Percentiles rank a stretch among this genome's conserved stretches.
Conservation (phyloP, 768 basidiomycete species). For the Pholiota molesta region DNA sequence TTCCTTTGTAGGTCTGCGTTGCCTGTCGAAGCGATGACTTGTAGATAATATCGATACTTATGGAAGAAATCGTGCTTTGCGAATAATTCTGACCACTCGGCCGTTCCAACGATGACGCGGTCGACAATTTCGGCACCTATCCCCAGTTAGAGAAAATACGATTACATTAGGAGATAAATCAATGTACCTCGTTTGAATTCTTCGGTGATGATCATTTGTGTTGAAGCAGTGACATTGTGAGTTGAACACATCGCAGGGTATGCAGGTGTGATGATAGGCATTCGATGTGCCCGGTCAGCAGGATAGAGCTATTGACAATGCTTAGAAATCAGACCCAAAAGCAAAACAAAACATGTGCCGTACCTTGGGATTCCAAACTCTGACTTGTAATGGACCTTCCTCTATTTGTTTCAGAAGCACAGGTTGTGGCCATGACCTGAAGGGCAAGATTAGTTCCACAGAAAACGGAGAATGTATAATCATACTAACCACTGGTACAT, state of each 20-base stretch:
- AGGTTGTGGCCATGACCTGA: conserved; percentile 97
- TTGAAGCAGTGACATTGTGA: conserved; percentile 95
- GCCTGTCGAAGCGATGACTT: conserved; percentile 91
- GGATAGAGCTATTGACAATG: conserved; percentile 73
- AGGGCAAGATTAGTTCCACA: neutral
- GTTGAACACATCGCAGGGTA: conserved; percentile 99
- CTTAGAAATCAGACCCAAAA: conserved; percentile 1
- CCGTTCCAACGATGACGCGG: conserved; percentile 82
- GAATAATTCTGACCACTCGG: conserved; percentile 93
- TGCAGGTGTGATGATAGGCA: conserved; percentile 99
- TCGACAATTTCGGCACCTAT: conserved; percentile 92
- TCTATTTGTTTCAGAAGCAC: conserved; percentile 97
- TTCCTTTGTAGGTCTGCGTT: conserved; percentile 86
- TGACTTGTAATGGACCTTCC: conserved; percentile 88
- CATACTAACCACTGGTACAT: conserved; percentile 89
- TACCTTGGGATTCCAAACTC: conserved; percentile 98
- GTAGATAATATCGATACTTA: conserved; percentile 94
- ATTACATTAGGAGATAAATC: conserved; percentile 3
- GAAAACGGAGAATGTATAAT: neutral
- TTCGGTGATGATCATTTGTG: conserved; percentile 93
- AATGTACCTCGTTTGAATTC: conserved; percentile 88
- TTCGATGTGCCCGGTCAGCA: conserved; percentile 90
- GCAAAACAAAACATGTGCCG: conserved; percentile 4
- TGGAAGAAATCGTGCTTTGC: conserved; percentile 96
- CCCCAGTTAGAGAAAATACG: conserved; percentile 6